Percentiles rank a stretch among this genome's conserved stretches.
Evolutionary conservation across 257 asterid species (phyloP).

Genomic region (Ilex asprella): DNA sequence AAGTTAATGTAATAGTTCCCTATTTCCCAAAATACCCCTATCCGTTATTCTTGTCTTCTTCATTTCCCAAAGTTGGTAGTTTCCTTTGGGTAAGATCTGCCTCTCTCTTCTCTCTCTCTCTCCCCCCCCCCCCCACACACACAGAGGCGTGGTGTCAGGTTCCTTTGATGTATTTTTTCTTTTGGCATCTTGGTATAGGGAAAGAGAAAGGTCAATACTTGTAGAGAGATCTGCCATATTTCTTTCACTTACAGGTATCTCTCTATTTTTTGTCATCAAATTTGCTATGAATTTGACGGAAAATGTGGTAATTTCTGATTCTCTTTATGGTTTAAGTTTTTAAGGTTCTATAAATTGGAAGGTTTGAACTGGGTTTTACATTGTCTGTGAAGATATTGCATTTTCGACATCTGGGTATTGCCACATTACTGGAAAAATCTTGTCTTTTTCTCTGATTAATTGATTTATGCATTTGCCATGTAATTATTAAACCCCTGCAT

Average conservation of each 20-base stretch:
- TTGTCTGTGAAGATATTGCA: too few species aligned
- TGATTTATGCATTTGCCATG: too few species aligned
- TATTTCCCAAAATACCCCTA: slow-evolving; percentile 24
- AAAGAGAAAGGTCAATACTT: neutral
- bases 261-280: neutral
- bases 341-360: neutral
- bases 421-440: too few species aligned
- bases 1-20: too few species aligned
- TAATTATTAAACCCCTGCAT: too few species aligned
- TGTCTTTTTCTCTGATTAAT: too few species aligned
- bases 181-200: neutral
- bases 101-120: neutral
- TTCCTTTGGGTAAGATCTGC: slow-evolving; percentile 11
- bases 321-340: slow-evolving; percentile 7
- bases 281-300: neutral
- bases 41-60: slow-evolving; percentile 28
- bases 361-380: too few species aligned
- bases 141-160: neutral
- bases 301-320: neutral
- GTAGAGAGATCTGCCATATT: slow-evolving; percentile 2
- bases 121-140: neutral
- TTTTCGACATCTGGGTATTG: too few species aligned
- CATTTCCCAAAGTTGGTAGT: slow-evolving; percentile 17
- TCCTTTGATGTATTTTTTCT: neutral
- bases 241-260: slow-evolving; percentile 19